Base-by-base conservation (phyloP, 1,139 yeast species). In the Debaryomyces coudertii region DNA sequence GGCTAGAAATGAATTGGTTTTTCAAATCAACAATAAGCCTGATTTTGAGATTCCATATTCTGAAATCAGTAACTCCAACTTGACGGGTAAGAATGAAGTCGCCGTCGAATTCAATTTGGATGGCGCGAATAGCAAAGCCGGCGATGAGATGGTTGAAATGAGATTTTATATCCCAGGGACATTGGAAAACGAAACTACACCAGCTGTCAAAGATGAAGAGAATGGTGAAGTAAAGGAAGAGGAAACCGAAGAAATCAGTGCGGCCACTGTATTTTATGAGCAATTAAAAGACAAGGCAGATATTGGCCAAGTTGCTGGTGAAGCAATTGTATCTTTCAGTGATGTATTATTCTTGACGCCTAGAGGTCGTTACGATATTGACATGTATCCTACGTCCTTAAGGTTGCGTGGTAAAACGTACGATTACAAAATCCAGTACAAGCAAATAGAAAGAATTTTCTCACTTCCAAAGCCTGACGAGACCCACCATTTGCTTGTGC, bases 321-420 rank as follows among this genome's bases (percentile, higher is more conserved):
- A 92, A 55, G 95, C 97, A n/a, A 87, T 95, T 64, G 97, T 90
- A 3, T 87, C 97, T 4, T 90, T 93, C 71, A 82, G 89, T 45
- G 98, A 92, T 60, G 85, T 90, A 8, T 77, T 93, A 62, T 90
- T 93, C 77, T 82, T 95, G 50, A 95, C 99, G 1, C 99, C 99
- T 57, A 84, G 96, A 79, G 99, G 99, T 57, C 93, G 99, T 68
- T 93, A 92, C 67, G 99, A 95, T 65, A 87, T 93, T 57, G 98
- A 92, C 66, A 87, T 93, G 86, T 93, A 89, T 68, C 85, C 90
- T 37, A 81, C 83, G 23, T 88, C 95, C 37, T 81, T 95, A 68
- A 84, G 99, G 65, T 77, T 93, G 48, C 85, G 99, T 61, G 99
- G 99, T 66, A 93, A 93, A 69, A 93, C 99, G 2, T 93, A 95